Evolutionary conservation across 345 rosid species (phyloP).

Genomic region (Gossypium rotundifolium): DNA sequence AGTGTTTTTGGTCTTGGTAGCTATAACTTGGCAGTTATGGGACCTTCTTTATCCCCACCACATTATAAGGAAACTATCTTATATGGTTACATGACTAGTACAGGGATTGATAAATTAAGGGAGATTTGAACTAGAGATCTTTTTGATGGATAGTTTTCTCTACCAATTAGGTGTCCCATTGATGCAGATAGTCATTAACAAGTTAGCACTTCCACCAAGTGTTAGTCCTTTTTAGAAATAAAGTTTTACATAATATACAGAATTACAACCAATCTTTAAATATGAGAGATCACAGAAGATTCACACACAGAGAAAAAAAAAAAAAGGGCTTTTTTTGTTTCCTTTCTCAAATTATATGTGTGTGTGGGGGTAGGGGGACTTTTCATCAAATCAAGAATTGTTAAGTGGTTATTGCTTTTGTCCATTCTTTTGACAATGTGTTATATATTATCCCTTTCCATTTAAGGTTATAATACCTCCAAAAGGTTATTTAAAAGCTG

Average conservation of each 20-base stretch:
- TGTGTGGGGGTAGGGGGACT: not conserved
- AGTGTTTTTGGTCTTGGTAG: not conserved
- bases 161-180: not conserved
- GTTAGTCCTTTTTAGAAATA: not conserved
- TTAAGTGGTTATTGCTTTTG: not conserved
- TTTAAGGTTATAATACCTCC: conserved; percentile 77
- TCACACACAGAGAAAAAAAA: not conserved
- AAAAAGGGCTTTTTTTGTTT: too few species aligned
- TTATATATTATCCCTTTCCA: not conserved
- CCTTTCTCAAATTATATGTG: not conserved
- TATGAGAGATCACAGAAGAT: not conserved
- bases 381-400: not conserved
- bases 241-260: not conserved
- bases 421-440: not conserved
- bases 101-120: not conserved
- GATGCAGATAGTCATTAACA: not conserved
- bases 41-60: not conserved
- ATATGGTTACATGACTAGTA: not conserved
- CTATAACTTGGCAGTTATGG: not conserved
- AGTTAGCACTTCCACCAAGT: not conserved
- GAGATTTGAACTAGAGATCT: not conserved
- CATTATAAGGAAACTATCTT: not conserved
- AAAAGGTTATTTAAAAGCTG: conserved; percentile 65
- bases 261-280: not conserved
- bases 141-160: not conserved